Percentiles rank a stretch among this genome's conserved stretches.
These are phyloP conservation scores for Fusarium longipes DNA, from an alignment of 2,329 filamentous ascomycete genomes.

Conservation along the genomic window DNA sequence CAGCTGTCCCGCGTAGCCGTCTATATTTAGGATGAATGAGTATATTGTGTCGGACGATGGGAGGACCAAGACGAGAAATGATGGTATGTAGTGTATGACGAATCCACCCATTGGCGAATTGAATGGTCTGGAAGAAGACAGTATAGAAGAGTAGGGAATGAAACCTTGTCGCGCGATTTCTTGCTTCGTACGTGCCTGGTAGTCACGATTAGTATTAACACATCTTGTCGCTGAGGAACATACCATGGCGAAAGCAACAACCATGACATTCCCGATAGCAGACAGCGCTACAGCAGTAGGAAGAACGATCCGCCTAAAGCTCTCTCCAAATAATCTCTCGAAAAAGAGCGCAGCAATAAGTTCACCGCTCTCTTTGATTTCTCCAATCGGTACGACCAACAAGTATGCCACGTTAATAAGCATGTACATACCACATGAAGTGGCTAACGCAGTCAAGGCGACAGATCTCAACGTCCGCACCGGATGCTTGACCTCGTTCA, in stretches of 20 bases:
- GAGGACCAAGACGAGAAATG: slow-evolving; percentile 72
- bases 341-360: slow-evolving; percentile 77
- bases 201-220: slow-evolving; percentile 19
- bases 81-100: slow-evolving; percentile 75
- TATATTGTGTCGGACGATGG: slow-evolving; percentile 75
- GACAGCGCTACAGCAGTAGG: slow-evolving; percentile 74
- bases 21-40: slow-evolving; percentile 78
- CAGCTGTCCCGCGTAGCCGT: slow-evolving; percentile 74
- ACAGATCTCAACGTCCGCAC: slow-evolving; percentile 73
- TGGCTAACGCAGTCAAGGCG: slow-evolving; percentile 68
- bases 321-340: slow-evolving; percentile 69
- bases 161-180: slow-evolving; percentile 79
- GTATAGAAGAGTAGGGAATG: slow-evolving; percentile 68
- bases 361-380: slow-evolving; percentile 74
- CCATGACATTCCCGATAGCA: slow-evolving; percentile 78
- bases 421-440: slow-evolving; percentile 72
- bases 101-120: slow-evolving; percentile 75
- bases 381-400: slow-evolving; percentile 72
- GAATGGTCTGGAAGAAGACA: slow-evolving; percentile 75
- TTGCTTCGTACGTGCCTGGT: slow-evolving; percentile 74
- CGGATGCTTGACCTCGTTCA: slow-evolving; percentile 77
- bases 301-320: slow-evolving; percentile 67
- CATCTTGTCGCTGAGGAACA: background rate
- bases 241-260: slow-evolving; percentile 75
- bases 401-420: slow-evolving; percentile 73